A percentile compares a stretch with the other conserved stretches of the same genome.
phyloP scores from a whole-genome alignment of 83 land plant species.

The Isoetes engelmannii region DNA sequence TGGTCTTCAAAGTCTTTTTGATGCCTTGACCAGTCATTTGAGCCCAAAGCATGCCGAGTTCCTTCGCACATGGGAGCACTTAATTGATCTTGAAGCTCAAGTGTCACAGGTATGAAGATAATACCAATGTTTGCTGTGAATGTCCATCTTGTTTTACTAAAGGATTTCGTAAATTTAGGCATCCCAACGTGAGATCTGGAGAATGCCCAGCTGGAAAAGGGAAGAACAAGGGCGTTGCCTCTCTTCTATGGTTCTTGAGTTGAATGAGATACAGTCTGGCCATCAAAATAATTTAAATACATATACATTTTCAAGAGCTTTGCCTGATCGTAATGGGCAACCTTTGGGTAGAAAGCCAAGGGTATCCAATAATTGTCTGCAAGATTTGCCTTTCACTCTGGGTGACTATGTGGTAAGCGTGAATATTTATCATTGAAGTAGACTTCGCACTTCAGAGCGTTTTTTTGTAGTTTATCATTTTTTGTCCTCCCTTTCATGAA shows the following conservation, averaged over 20 bases:
- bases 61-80: slow-evolving; percentile 55
- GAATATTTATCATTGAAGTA: too few relatives aligned
- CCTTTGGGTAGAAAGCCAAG: too few relatives aligned
- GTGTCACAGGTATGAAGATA: slow-evolving; percentile 35
- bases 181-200: slow-evolving; percentile 47
- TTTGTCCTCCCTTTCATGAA: too few relatives aligned
- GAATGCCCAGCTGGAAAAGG: slow-evolving; percentile 20
- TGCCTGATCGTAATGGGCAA: not conserved
- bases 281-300: too few relatives aligned
- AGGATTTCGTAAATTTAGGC: slow-evolving; percentile 23
- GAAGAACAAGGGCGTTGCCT: slow-evolving; percentile 35
- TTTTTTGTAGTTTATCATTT: not conserved
- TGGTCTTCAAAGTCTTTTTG: slow-evolving; percentile 70
- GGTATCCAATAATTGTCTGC: slow-evolving; percentile 3
- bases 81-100: slow-evolving; percentile 79
- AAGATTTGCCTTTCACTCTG: slow-evolving; percentile 40
- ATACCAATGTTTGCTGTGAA: not conserved
- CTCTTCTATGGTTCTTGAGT: slow-evolving; percentile 50
- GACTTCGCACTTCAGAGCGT: not conserved
- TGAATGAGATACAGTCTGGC: not conserved
- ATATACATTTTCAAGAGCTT: slow-evolving; percentile 35
- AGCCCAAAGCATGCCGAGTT: slow-evolving; percentile 39
- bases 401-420: slow-evolving; percentile 78
- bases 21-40: slow-evolving; percentile 43
- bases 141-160: not conserved